phyloP scores from a whole-genome alignment of 495 filamentous ascomycete genomes.

The Chaetomium cochliodes region DNA sequence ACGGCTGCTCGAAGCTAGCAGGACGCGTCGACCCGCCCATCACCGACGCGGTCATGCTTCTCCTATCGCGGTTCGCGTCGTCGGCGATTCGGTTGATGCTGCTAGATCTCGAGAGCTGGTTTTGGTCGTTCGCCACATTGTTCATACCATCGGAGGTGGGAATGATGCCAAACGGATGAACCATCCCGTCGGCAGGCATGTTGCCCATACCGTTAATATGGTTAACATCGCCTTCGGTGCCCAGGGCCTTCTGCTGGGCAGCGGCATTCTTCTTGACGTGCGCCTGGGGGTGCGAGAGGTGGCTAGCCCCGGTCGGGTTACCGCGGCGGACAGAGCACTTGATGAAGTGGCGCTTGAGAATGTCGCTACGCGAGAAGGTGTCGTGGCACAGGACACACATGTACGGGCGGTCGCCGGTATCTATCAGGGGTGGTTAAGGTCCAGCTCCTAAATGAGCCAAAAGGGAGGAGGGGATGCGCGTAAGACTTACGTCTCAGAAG shows the following conservation, averaged over 20 bases:
- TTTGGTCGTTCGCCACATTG: conserved; percentile 53
- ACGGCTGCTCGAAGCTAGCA: conserved; percentile 48
- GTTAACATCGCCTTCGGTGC: conserved; percentile 47
- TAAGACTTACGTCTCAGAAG: conserved; percentile 81
- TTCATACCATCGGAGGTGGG: conserved; percentile 47
- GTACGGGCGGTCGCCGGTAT: conserved; percentile 95
- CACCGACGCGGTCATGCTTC: conserved; percentile 52
- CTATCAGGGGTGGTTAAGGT: conserved; percentile 46
- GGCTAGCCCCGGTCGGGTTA: conserved; percentile 87
- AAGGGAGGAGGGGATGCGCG: conserved; percentile 21
- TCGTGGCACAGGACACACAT: conserved; percentile 95
- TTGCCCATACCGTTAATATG: conserved; percentile 54
- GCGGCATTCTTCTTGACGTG: conserved; percentile 73
- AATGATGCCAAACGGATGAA: conserved; percentile 51
- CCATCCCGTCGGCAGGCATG: conserved; percentile 52
- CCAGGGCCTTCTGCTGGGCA: conserved; percentile 56
- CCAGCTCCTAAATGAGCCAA: conserved; percentile 22
- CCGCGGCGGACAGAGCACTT: conserved; percentile 95
- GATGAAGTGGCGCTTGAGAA: conserved; percentile 96
- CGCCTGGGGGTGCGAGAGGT: conserved; percentile 86
- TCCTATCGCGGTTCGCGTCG: conserved; percentile 50
- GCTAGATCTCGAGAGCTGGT: conserved; percentile 58
- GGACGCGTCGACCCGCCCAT: conserved; percentile 40
- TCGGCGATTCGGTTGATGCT: conserved; percentile 54
- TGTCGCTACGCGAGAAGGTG: conserved; percentile 98